Base-by-base conservation (phyloP, 345 rosid genomes). In the Populus ilicifolia region DNA sequence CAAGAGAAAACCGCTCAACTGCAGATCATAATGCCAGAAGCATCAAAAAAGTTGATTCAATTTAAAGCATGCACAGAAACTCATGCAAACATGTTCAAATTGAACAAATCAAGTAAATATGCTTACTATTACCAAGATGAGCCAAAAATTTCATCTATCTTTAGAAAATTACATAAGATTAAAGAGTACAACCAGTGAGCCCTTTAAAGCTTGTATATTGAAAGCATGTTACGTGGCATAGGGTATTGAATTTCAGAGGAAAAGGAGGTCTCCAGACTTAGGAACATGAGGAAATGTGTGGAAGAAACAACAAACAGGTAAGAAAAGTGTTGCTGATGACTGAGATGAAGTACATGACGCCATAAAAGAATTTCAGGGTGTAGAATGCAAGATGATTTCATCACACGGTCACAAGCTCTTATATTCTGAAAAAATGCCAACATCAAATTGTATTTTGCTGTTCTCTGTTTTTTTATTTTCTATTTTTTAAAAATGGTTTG, bases 1-100 rank as follows among this genome's bases (percentile, higher is more conserved):
- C 97, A 27, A 92, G 75, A 23, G 97, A 92, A 83, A 91, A 87
- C 81, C 94, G 89, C 81, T 94, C 98, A 56, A 94, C 97, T 94
- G 89, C 89, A 86, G 69, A 84, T 48, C 67, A 70, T 43, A 80
- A 74, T 44, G 35, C 79, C 41, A 77, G n/a, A 30, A 67, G 48
- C 70, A 68, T 72, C n/a, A 72, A 44, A 75, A 75, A 70, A 62
- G 0, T 13, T 21, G 68, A 62, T 18, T 56, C 35, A 76, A 71
- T 30, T 46, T 72, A 61, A 16, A 29, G 36, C 7, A 30, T 69
- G 36, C 61, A n/a, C 25, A 62, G 68, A 72, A 10, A 52, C 21
- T 69, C 74, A 41, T 29, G 36, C 69, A 61, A 23, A 20, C 29
- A 4, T 5, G 18, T 16, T 10, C 39, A 54, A 14, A 23, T 10